Evolutionary conservation across 202 grass and related monocot species (phyloP), one percentile per base, ranked within the genome.

Genomic region (Panicum virgatum): DNA sequence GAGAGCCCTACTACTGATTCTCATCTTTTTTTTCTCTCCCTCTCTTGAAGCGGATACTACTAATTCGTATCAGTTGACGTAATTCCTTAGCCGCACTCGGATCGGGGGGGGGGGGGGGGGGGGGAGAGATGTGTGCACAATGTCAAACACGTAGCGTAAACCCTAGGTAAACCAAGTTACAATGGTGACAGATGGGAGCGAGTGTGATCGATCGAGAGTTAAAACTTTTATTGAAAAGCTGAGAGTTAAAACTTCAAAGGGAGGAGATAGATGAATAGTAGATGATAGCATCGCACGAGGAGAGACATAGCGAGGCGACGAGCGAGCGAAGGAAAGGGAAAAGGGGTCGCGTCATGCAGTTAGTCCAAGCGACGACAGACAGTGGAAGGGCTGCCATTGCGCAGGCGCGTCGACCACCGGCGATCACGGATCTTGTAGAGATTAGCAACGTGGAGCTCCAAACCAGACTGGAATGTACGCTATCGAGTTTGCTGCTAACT

Each of bases 401-500:
- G 29, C 32, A 34, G 25, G 30, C 40, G 47, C 52, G 27, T 75
- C 44, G 38, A 54, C 53, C 75, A 26, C 79, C 84, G 85, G 29
- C 65, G 71, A 81, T 87, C 71, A 29, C 63, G 89, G 89, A 88
- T 91, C 89, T 46, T 61, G 6, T 47, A 53, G 47, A 56, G 44
- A 38, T 36, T 0, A 22, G 18, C n/a, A 39, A 72, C 36, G 39
- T 37, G 60, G 36, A 66, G 70, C 81, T 64, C 65, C 44, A 85
- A 79, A 62, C 65, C 62, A 64, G 66, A 38, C 66, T 62, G 86
- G 62, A 67, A 71, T 89, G 80, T 67, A 76, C 81, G 72, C 76
- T 1, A 87, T 80, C 80, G 81, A 70, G 71, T 32, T 90, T 87
- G 88, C 80, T 90, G 84, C 88, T 70, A 3, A 56, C 58, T 18